phyloP scores from a whole-genome alignment of 495 filamentous ascomycete genomes.

The Podospora sp. region DNA sequence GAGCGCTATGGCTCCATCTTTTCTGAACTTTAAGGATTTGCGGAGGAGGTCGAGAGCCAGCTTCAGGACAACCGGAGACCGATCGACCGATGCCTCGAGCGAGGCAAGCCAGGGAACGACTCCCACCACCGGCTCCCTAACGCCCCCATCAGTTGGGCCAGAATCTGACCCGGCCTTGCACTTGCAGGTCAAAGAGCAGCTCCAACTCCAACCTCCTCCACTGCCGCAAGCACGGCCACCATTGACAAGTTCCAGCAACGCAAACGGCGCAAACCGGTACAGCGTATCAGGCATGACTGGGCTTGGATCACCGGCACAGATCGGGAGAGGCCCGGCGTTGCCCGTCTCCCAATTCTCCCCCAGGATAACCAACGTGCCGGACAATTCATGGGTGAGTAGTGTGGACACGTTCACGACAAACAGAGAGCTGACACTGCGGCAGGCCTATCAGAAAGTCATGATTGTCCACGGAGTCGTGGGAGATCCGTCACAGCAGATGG shows the following conservation, averaged over 20 bases:
- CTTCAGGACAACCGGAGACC: slow-evolving; percentile 53
- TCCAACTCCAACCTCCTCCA: slow-evolving; percentile 29
- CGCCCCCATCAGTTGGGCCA: slow-evolving; percentile 47
- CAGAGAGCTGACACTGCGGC: slow-evolving; percentile 16
- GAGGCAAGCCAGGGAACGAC: slow-evolving; percentile 45
- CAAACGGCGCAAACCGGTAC: slow-evolving; percentile 41
- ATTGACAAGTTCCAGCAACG: slow-evolving; percentile 50
- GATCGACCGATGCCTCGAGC: slow-evolving; percentile 57
- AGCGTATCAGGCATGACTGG: slow-evolving; percentile 58
- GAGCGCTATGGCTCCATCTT: slow-evolving; percentile 56
- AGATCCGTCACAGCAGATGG: slow-evolving; percentile 68
- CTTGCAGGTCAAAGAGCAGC: slow-evolving; percentile 46
- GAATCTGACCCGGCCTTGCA: slow-evolving; percentile 54
- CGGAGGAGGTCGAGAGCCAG: slow-evolving; percentile 72
- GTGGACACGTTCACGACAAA: neutral
- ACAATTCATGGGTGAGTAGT: slow-evolving; percentile 75
- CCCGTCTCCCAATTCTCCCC: slow-evolving; percentile 78
- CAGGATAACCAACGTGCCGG: slow-evolving; percentile 70
- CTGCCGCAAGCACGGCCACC: slow-evolving; percentile 38
- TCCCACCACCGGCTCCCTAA: slow-evolving; percentile 51
- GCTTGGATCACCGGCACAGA: slow-evolving; percentile 58
- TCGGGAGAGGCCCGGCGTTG: slow-evolving; percentile 53
- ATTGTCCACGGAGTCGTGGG: slow-evolving; percentile 78
- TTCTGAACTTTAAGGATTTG: slow-evolving; percentile 70
- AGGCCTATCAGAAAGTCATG: slow-evolving; percentile 90